These are phyloP conservation scores for Gliomastix tumulicola DNA, from an alignment of 2,329 filamentous ascomycete species.

Conservation along the genomic window DNA sequence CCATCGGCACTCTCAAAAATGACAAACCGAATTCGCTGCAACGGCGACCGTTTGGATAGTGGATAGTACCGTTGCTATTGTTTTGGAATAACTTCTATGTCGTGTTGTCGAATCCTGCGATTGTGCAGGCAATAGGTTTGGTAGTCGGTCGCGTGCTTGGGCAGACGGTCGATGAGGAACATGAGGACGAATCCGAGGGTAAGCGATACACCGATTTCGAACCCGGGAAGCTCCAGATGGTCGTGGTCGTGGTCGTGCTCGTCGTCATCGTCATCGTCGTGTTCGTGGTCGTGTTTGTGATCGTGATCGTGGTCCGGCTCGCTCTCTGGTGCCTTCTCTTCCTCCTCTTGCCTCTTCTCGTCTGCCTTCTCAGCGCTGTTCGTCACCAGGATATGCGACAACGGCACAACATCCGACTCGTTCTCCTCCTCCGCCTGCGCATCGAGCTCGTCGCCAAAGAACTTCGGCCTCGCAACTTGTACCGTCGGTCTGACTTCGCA, in stretches of 20 bases:
- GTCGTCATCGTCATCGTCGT: conserved; percentile 8
- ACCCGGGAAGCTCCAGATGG: conserved; percentile 46
- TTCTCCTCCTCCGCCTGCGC: background rate
- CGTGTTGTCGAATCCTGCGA: no score
- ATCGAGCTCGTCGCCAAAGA: no score
- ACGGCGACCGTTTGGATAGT: no score
- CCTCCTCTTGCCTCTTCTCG: conserved; percentile 1
- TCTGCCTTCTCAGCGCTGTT: background rate
- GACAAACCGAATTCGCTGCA: no score
- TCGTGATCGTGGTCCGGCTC: conserved; percentile 7
- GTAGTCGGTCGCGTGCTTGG: conserved; percentile 65
- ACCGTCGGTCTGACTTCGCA: no score
- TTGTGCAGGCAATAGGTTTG: no score
- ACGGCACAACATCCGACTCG: background rate
- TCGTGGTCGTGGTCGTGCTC: conserved; percentile 16
- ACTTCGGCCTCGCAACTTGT: background rate
- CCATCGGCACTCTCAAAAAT: no score
- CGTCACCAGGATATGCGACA: background rate
- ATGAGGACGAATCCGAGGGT: conserved; percentile 89
- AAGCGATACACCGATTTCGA: conserved; percentile 81
- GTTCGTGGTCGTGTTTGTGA: conserved; percentile 7
- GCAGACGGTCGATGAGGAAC: conserved; percentile 89
- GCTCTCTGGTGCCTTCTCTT: background rate
- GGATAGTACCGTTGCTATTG: no score
- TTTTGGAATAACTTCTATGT: no score